These are phyloP conservation scores for Lantana camara DNA, from an alignment of 257 asterid genomes.

Conservation along the genomic window DNA sequence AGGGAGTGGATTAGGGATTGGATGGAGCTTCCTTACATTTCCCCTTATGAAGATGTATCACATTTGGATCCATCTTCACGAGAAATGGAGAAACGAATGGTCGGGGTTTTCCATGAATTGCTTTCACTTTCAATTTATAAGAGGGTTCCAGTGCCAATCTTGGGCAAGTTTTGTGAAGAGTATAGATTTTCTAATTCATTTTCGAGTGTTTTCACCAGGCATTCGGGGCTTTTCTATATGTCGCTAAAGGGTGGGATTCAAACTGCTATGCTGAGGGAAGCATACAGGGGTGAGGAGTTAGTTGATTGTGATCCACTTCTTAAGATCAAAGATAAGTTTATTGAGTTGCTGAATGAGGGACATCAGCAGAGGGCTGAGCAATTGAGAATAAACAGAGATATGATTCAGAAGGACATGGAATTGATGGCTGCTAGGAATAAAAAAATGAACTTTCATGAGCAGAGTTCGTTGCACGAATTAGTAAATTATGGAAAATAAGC, in stretches of 20 bases:
- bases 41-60: slow-evolving; percentile 75
- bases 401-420: slow-evolving; percentile 48
- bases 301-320: slow-evolving; percentile 54
- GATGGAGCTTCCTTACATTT: slow-evolving; percentile 84
- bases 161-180: slow-evolving; percentile 86
- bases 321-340: slow-evolving; percentile 61
- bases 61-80: slow-evolving; percentile 63
- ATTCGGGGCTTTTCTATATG: slow-evolving; percentile 83
- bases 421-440: slow-evolving; percentile 36
- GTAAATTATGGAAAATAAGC: slow-evolving; percentile 14
- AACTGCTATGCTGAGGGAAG: slow-evolving; percentile 93
- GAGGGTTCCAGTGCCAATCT: slow-evolving; percentile 63
- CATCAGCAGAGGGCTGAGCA: slow-evolving; percentile 48
- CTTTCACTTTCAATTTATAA: slow-evolving; percentile 69
- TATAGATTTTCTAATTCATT: slow-evolving; percentile 79
- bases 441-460: slow-evolving; percentile 21
- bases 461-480: slow-evolving; percentile 5
- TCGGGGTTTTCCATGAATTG: slow-evolving; percentile 86
- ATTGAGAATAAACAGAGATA: slow-evolving; percentile 45
- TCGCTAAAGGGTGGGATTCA: slow-evolving; percentile 84
- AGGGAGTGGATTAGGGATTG: slow-evolving; percentile 96
- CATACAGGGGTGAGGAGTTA: slow-evolving; percentile 64
- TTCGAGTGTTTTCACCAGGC: slow-evolving; percentile 77
- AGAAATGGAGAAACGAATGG: slow-evolving; percentile 92
- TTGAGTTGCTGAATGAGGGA: slow-evolving; percentile 76